Base-by-base conservation (phyloP, 305 asterid genomes). In the Nicotiana rustica region DNA sequence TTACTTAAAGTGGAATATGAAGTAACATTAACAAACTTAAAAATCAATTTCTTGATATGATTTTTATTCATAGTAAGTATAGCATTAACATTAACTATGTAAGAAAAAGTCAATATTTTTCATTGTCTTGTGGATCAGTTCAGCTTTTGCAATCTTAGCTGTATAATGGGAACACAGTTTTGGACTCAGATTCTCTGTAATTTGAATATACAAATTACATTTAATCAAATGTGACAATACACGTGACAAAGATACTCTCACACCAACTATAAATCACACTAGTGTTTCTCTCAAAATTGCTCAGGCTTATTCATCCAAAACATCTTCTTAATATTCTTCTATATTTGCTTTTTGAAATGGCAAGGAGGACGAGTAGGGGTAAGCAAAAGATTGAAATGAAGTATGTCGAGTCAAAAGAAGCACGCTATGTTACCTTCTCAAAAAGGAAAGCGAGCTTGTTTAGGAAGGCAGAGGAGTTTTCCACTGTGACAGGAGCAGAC, bases 361-460 rank as follows among this genome's bases (percentile, higher is more conserved):
- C 41, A 41, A 69, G 77, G n/a, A 69, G 19, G 77, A 2, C 1
- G 4, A 69, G 77, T 69, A 69, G 0, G 59, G 78, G 62, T 19
- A 47, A 62, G 36, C 79, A 73, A 73, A 73, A 73, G 41, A 73
- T 49, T 47, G 64, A 68, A n/a, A 68, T 75, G 64, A 52, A 52
- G 5, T 18, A 36, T 0, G 10, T 69, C 3, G 57, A 69, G 5
- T 38, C n/a, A 2, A 69, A 69, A 69, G 77, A 69, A 9, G 77
- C 57, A 18, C 77, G 77, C 47, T 69, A 38, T 18, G 77, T 69
- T 38, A 36, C 77, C 5, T 69, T 69, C 19, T 69, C 57, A 2
- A 69, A 69, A 69, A 69, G 77, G 14, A 69, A 69, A 69, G 1
- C 21, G 2, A 69, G 57, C 10, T 69, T 69, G 77, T 69, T 69